phyloP scores from a whole-genome alignment of 2,329 filamentous ascomycete species.

The Penicillium sp. region DNA sequence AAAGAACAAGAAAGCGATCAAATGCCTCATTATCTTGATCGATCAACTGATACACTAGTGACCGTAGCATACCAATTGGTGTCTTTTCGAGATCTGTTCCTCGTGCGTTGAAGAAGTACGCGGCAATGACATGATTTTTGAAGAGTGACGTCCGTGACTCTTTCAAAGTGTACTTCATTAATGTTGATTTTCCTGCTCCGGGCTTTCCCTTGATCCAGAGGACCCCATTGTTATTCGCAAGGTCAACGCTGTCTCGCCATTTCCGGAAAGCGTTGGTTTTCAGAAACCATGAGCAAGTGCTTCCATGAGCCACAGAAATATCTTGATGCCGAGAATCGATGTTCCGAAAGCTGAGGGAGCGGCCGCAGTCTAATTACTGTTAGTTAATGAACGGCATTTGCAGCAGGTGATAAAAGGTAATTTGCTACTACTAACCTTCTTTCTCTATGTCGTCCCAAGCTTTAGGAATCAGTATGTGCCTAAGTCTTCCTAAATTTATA shows the following conservation, averaged over 20 bases:
- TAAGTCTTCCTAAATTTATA: background rate
- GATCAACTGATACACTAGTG: slow-evolving; percentile 6
- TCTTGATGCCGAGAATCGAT: slow-evolving; percentile 18
- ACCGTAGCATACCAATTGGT: slow-evolving; percentile 6
- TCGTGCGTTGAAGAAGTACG: slow-evolving; percentile 13
- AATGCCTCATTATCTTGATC: background rate
- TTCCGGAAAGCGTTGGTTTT: slow-evolving; percentile 14
- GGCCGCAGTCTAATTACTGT: background rate
- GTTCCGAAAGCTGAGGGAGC: slow-evolving; percentile 14
- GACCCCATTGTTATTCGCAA: slow-evolving; percentile 19
- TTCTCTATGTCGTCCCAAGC: background rate
- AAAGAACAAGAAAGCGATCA: background rate
- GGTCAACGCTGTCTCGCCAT: slow-evolving; percentile 16
- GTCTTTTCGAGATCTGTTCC: slow-evolving; percentile 5
- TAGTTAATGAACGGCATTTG: background rate
- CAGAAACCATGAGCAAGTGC: slow-evolving; percentile 23
- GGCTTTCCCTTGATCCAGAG: slow-evolving; percentile 30
- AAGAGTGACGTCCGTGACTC: background rate
- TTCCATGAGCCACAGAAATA: slow-evolving; percentile 12
- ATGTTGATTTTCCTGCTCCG: slow-evolving; percentile 23
- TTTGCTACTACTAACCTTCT: background rate
- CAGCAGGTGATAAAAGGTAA: background rate
- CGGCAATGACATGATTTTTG: background rate
- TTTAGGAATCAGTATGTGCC: background rate
- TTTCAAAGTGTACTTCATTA: slow-evolving; percentile 20